phyloP scores from a whole-genome alignment of 306 rosid species.

The Fagus sylvatica region DNA sequence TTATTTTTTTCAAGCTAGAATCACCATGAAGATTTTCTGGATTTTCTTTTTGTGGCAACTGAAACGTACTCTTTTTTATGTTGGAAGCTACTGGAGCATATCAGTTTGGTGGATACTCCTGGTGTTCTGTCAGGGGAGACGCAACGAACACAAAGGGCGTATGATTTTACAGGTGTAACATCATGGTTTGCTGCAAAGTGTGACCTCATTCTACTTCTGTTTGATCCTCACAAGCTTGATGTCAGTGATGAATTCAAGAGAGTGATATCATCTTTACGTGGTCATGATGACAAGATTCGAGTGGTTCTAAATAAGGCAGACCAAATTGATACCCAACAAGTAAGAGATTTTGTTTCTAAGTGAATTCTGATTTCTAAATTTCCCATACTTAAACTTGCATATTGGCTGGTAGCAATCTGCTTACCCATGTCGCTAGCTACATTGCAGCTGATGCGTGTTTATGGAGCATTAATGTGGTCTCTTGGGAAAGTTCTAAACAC shows the following conservation, averaged over 20 bases:
- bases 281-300: slow-evolving; percentile 91
- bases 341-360: slow-evolving; percentile 22
- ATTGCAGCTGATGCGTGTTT: slow-evolving; percentile 88
- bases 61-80: slow-evolving; percentile 14
- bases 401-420: slow-evolving; percentile 3
- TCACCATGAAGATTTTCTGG: neutral
- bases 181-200: slow-evolving; percentile 99
- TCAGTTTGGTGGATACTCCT: slow-evolving; percentile 93
- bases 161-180: slow-evolving; percentile 88
- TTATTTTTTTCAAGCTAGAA: slow-evolving; percentile 5
- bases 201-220: slow-evolving; percentile 83
- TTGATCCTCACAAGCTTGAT: slow-evolving; percentile 99
- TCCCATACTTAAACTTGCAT: too few species aligned
- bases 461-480: slow-evolving; percentile 99
- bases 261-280: slow-evolving; percentile 77
- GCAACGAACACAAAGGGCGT: slow-evolving; percentile 86
- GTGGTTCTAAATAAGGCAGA: slow-evolving; percentile 94
- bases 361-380: neutral
- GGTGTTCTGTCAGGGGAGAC: slow-evolving; percentile 98
- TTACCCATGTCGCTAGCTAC: neutral
- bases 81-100: slow-evolving; percentile 70
- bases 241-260: slow-evolving; percentile 96
- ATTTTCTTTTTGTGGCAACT: slow-evolving; percentile 13
- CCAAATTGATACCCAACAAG: slow-evolving; percentile 96
- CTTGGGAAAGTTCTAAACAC: slow-evolving; percentile 90